Conservation (phyloP, 2,329 filamentous ascomycete species). For the Aspergillus pseudotamarii region DNA sequence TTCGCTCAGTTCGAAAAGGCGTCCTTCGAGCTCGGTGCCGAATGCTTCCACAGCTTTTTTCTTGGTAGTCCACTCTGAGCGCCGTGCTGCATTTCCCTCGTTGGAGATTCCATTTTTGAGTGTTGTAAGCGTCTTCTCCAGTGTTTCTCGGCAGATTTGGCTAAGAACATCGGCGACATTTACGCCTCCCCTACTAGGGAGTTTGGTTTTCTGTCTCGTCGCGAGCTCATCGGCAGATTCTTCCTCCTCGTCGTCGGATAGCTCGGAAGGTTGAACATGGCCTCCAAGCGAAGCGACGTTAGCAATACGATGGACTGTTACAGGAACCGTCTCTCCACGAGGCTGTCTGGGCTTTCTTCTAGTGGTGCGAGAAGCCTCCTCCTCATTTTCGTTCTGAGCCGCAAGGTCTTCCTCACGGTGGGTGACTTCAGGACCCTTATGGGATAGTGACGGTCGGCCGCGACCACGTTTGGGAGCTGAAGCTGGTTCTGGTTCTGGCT, state of each 20-base stretch:
- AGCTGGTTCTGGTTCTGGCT: constrained; percentile 2
- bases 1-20: constrained; percentile 55
- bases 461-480: constrained; percentile 17
- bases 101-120: constrained; percentile 46
- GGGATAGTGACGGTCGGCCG: constrained; percentile 15
- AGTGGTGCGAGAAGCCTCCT: constrained; percentile 14
- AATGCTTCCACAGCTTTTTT: constrained; percentile 53
- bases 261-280: constrained; percentile 20
- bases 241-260: constrained; percentile 31
- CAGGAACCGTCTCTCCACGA: constrained; percentile 42
- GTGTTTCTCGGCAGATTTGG: constrained; percentile 54
- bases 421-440: constrained; percentile 14
- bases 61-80: constrained; percentile 47
- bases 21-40: constrained; percentile 50
- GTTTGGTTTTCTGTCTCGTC: constrained; percentile 36
- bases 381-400: constrained; percentile 7
- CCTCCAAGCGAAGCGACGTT: constrained; percentile 37
- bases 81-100: constrained; percentile 42
- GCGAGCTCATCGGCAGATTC: constrained; percentile 35
- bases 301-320: constrained; percentile 45
- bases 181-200: constrained; percentile 47
- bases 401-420: constrained; percentile 14
- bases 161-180: constrained; percentile 57
- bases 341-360: constrained; percentile 30
- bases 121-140: constrained; percentile 49